phyloP scores from a whole-genome alignment of 1,284 basidiomycete species.

The Fomitiporia mediterranea region DNA sequence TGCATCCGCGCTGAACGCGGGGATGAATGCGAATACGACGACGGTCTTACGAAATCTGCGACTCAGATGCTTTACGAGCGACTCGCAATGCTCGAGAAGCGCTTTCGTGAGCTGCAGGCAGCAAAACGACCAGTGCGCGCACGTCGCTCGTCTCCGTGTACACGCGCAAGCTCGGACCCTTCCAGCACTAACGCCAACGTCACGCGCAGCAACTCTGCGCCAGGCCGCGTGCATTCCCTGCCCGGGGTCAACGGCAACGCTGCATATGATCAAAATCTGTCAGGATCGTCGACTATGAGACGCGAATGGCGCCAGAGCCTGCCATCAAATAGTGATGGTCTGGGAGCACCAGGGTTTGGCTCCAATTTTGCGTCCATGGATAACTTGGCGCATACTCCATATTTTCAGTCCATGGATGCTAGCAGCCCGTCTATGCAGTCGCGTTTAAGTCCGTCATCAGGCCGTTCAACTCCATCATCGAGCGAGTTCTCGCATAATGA shows the following conservation, averaged over 20 bases:
- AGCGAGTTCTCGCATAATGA: not conserved
- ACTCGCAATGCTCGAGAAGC: conserved; percentile 18
- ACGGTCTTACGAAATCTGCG: conserved; percentile 14
- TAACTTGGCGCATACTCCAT: not conserved
- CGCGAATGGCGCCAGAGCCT: not conserved
- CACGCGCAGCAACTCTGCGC: conserved; percentile 13
- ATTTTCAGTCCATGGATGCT: not conserved
- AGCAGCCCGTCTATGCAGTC: not conserved
- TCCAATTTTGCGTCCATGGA: not conserved
- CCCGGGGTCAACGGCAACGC: not conserved
- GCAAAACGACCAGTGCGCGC: not conserved
- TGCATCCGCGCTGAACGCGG: conserved; percentile 18
- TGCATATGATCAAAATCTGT: not conserved
- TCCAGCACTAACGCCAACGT: not conserved
- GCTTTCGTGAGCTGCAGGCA: conserved; percentile 18
- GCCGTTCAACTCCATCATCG: conserved; percentile 6
- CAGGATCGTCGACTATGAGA: not conserved
- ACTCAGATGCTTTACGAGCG: conserved; percentile 19
- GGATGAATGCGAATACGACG: conserved; percentile 20
- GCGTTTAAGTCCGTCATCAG: conserved; percentile 2
- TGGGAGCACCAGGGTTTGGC: not conserved
- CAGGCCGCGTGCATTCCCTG: not conserved
- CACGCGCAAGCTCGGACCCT: not conserved
- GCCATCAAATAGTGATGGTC: not conserved
- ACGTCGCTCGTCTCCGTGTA: not conserved